Conservation (phyloP, 73 alveolate genomes). For the Stentor roeselii region DNA sequence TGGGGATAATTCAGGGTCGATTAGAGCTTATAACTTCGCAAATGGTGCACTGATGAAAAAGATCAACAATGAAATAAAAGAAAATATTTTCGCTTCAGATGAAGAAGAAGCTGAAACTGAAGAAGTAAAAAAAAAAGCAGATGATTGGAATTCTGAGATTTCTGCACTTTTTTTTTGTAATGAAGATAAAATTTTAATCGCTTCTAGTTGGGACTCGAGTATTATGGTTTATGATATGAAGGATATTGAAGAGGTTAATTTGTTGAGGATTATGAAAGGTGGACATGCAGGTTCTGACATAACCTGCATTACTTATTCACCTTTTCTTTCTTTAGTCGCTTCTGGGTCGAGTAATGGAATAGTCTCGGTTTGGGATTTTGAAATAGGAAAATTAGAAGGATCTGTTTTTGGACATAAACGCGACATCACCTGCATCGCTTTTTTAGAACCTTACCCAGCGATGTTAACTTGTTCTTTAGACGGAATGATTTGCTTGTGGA, state of each 20-base stretch:
- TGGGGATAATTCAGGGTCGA: slow-evolving; percentile 87
- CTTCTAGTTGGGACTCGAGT: slow-evolving; percentile 84
- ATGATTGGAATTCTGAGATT: slow-evolving; percentile 48
- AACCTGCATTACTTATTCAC: slow-evolving; percentile 66
- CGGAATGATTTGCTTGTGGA: slow-evolving; percentile 65
- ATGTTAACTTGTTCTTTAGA: slow-evolving; percentile 68
- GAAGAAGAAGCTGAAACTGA: slow-evolving; percentile 65
- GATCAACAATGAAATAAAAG: slow-evolving; percentile 37
- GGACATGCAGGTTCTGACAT: slow-evolving; percentile 92
- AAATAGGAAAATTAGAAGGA: slow-evolving; percentile 87
- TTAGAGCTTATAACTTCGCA: slow-evolving; percentile 81
- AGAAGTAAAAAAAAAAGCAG: slow-evolving; percentile 53
- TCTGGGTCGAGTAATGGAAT: slow-evolving; percentile 90
- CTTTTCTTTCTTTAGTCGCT: slow-evolving; percentile 81
- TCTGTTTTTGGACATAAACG: slow-evolving; percentile 65
- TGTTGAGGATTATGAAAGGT: slow-evolving; percentile 73
- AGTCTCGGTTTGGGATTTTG: slow-evolving; percentile 95
- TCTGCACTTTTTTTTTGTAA: slow-evolving; percentile 50
- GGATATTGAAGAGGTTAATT: slow-evolving; percentile 81
- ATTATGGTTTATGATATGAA: slow-evolving; percentile 83
- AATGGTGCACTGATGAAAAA: slow-evolving; percentile 79
- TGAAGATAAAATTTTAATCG: slow-evolving; percentile 69
- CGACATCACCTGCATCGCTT: slow-evolving; percentile 64
- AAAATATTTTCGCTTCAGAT: slow-evolving; percentile 40
- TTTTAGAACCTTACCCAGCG: slow-evolving; percentile 86